phyloP scores from a whole-genome alignment of 371 early-diverging fungal genomes.

The Mortierella sp. region DNA sequence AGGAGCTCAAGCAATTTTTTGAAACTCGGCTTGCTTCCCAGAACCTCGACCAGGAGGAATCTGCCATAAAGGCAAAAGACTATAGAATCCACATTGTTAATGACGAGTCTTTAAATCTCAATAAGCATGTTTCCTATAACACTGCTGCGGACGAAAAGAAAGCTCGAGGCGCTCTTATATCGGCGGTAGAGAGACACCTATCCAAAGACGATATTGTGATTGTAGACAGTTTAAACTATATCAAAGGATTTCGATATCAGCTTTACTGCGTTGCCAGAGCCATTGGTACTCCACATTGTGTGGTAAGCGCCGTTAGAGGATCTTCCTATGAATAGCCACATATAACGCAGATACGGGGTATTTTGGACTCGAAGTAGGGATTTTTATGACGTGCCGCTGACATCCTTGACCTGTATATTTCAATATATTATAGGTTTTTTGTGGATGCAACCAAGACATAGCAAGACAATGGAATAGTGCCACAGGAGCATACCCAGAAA shows the following conservation, averaged over 20 bases:
- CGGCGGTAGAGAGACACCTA: constrained; percentile 89
- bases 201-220: constrained; percentile 89
- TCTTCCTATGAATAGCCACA: background rate
- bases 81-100: constrained; percentile 78
- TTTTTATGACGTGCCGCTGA: background rate
- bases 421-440: constrained; percentile 65
- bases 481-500: constrained; percentile 54
- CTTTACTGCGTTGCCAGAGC: constrained; percentile 93
- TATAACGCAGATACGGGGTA: too few species aligned
- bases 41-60: constrained; percentile 60
- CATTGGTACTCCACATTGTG: constrained; percentile 91
- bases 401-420: background rate
- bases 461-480: constrained; percentile 78
- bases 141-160: constrained; percentile 88
- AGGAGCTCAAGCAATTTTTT: constrained; percentile 76
- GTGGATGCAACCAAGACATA: constrained; percentile 73
- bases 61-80: constrained; percentile 53
- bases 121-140: constrained; percentile 53
- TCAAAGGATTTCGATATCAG: constrained; percentile 98
- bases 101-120: constrained; percentile 78
- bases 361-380: background rate
- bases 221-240: constrained; percentile 95
- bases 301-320: constrained; percentile 60
- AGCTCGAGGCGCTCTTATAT: constrained; percentile 89
- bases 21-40: constrained; percentile 44